Conservation (phyloP, 2,329 filamentous ascomycete genomes). For the Beauveria brongniartii region DNA sequence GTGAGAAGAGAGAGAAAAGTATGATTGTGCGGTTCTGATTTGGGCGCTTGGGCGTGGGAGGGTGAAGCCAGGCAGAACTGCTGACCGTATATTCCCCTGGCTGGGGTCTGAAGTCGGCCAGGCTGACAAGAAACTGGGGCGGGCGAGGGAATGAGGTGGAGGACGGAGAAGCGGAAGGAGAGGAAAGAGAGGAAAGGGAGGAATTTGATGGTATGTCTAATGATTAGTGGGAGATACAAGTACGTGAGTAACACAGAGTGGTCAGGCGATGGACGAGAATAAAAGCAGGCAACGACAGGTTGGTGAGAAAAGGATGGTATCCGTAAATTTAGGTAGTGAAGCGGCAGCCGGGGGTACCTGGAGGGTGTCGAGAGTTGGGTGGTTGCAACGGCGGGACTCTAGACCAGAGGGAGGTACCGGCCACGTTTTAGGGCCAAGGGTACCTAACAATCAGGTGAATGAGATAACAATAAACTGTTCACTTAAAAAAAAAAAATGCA, state of each 20-base stretch:
- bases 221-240: neutral
- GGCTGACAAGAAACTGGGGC: slow-evolving; percentile 2
- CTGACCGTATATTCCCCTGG: slow-evolving; percentile 9
- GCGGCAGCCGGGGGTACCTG: neutral
- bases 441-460: no score
- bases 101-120: slow-evolving; percentile 1
- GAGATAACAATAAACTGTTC: neutral
- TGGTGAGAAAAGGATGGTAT: neutral
- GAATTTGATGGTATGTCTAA: neutral
- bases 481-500: neutral
- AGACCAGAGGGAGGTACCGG: neutral
- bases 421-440: neutral
- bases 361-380: neutral
- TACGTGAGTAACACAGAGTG: neutral
- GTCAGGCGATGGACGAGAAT: neutral
- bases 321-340: neutral
- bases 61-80: slow-evolving; percentile 6
- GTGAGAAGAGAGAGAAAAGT: neutral
- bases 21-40: neutral
- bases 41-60: slow-evolving; percentile 5
- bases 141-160: neutral
- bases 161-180: neutral
- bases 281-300: neutral
- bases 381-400: neutral
- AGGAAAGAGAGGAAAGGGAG: neutral